Conservation (phyloP, 2,329 filamentous ascomycete genomes). For the Xylaria digitata region DNA sequence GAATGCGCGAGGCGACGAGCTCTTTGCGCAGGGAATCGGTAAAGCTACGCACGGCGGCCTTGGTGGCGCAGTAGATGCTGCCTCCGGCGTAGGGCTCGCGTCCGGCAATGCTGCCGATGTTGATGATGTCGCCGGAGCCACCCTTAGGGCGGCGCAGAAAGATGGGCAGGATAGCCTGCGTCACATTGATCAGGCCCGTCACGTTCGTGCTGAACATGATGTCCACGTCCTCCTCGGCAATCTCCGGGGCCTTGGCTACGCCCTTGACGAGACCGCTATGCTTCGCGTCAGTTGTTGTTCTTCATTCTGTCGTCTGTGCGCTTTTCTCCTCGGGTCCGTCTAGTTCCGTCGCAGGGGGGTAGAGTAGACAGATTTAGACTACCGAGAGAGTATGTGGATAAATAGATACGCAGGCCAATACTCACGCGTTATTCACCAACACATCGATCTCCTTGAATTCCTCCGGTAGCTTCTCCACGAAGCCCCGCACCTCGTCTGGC, state of each 20-base stretch:
- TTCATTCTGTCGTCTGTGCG: not conserved
- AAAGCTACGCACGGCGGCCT: constrained; percentile 79
- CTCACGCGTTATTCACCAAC: constrained; percentile 95
- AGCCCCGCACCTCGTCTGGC: constrained; percentile 75
- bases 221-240: constrained; percentile 82
- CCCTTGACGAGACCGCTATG: constrained; percentile 86
- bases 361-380: not conserved
- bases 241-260: constrained; percentile 85
- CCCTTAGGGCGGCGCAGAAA: constrained; percentile 81
- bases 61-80: constrained; percentile 82
- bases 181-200: constrained; percentile 95
- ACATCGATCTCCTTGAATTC: constrained; percentile 89
- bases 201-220: constrained; percentile 95
- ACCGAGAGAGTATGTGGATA: not conserved
- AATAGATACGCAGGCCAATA: constrained; percentile 37
- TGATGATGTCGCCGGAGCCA: constrained; percentile 92
- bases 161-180: constrained; percentile 85
- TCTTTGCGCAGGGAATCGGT: constrained; percentile 78
- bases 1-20: constrained; percentile 74
- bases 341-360: no score
- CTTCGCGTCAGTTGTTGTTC: not conserved
- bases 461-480: constrained; percentile 78
- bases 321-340: not conserved
- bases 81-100: constrained; percentile 78
- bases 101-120: constrained; percentile 72